Base-by-base conservation (phyloP, 352 stramenopile species). In the Phytopythium vexans region DNA sequence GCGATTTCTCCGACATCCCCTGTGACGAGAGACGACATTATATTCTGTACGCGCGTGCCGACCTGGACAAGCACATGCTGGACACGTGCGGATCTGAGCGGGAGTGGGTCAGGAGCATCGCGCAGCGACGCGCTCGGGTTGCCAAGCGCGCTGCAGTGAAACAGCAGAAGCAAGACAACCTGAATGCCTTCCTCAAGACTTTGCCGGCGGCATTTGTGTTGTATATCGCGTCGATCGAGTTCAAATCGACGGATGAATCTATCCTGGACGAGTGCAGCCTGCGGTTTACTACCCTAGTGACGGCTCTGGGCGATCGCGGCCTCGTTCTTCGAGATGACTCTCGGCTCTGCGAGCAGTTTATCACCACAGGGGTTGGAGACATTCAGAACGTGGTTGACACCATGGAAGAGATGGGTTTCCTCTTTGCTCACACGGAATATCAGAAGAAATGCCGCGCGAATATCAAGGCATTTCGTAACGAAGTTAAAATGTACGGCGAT, bases 361-460 rank as follows among this genome's bases (percentile, higher is more conserved):
- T 65, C 7, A 8, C 40, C 33, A 10, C 15, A 1, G 52, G 52
- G 14, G 2, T 32, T 39, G 58, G 46, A 27, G 11, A 49, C 37
- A 46, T 56, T n/a, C 27, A 41, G 10, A 6, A 44, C 33, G 27
- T 65, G 10, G 52, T 56, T 6, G 58, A 65, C 33, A 53, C 46
- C 3, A 53, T 48, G 21, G 58, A 65, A 42, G 58, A 65, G 15
- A 36, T 49, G 40, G n/a, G 27, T 4, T 65, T 65, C 36, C 44
- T 56, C 27, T 41, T 49, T 12, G 3, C 14, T 21, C 34, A 35
- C 31, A 65, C 58, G 5, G 33, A 54, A 15, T 65, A 60, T 43
- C 12, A 15, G 12, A 40, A 34, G 3, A 52, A n/a, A 46, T 1
- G 21, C 21, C 21, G 21, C 2, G 21, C 21, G 21, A 27, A 27